A percentile compares a stretch with the other conserved stretches of the same genome.
Evolutionary conservation across 306 rosid species (phyloP).

Genomic region (Prunus fruticosa): DNA sequence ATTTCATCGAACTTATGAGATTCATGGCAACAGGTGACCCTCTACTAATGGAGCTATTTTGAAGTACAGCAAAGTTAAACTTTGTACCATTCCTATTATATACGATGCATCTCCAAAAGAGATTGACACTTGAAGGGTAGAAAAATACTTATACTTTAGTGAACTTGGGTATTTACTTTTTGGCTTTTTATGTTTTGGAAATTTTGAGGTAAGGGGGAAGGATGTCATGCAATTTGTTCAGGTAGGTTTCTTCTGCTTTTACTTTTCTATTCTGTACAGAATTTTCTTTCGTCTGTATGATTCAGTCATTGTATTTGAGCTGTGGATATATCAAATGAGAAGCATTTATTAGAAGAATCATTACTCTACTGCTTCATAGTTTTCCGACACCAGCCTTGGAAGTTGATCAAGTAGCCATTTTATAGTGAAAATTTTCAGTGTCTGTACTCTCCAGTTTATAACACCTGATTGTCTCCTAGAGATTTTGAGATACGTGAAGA

Average conservation of each 20-base stretch:
- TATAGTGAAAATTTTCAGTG: no score
- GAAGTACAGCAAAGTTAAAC: slow-evolving; percentile 12
- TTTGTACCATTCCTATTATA: not conserved
- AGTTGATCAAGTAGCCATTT: no score
- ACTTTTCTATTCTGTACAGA: not conserved
- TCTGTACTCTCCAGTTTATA: no score
- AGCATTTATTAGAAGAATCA: not conserved
- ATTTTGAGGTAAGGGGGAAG: not conserved
- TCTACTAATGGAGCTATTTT: slow-evolving; percentile 70
- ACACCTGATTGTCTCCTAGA: no score
- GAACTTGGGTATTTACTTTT: no score
- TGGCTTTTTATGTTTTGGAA: no score
- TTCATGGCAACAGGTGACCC: slow-evolving; percentile 84
- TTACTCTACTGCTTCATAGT: not conserved
- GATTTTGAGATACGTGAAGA: no score
- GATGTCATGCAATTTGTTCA: not conserved
- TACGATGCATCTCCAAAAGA: not conserved
- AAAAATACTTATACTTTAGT: no score
- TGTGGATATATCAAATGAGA: not conserved
- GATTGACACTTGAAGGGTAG: slow-evolving; percentile 1
- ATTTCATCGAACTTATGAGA: slow-evolving; percentile 61
- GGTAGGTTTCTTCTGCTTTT: not conserved
- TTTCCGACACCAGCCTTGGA: no score
- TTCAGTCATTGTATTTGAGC: slow-evolving; percentile 2
- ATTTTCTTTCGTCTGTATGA: slow-evolving; percentile 2